Evolutionary conservation across 768 basidiomycete genomes (phyloP).

Genomic region (Boletus sp.): DNA sequence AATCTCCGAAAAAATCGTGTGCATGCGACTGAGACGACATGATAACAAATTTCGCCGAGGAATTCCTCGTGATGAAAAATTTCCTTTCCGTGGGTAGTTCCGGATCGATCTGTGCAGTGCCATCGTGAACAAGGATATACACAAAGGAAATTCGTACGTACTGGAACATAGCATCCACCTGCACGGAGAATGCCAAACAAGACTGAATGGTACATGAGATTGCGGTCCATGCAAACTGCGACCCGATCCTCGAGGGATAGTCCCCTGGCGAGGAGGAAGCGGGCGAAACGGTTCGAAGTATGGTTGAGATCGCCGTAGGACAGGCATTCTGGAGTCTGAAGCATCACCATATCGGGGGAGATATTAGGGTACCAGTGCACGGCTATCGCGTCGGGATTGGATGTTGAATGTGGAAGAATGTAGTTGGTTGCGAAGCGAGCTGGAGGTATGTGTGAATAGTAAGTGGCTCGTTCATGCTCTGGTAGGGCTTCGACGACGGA

Average conservation of each 20-base stretch:
- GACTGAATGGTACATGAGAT: slow-evolving; percentile 40
- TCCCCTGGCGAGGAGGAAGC: slow-evolving; percentile 39
- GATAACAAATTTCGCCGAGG: slow-evolving; percentile 42
- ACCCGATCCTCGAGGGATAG: slow-evolving; percentile 41
- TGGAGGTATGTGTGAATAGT: slow-evolving; percentile 18
- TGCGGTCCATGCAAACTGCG: slow-evolving; percentile 45
- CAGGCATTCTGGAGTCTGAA: slow-evolving; percentile 7
- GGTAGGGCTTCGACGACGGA: slow-evolving; percentile 19
- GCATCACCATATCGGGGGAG: background rate
- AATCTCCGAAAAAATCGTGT: slow-evolving; percentile 18
- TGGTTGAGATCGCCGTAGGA: slow-evolving; percentile 37
- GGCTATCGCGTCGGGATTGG: slow-evolving; percentile 15
- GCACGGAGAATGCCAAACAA: slow-evolving; percentile 46
- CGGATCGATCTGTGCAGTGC: slow-evolving; percentile 45
- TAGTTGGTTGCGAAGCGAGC: slow-evolving; percentile 25
- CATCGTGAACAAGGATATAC: background rate
- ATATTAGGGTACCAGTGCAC: slow-evolving; percentile 24
- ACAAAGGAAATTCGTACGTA: slow-evolving; percentile 22
- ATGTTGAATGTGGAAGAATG: slow-evolving; percentile 18
- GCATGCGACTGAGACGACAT: slow-evolving; percentile 23
- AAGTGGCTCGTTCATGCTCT: slow-evolving; percentile 1
- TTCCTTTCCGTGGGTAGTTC: slow-evolving; percentile 48
- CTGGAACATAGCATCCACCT: slow-evolving; percentile 53
- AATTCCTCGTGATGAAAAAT: slow-evolving; percentile 43
- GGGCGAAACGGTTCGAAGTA: slow-evolving; percentile 41